phyloP scores from a whole-genome alignment of 192 early-diverging fungal species.

The Coemansia sp. region DNA sequence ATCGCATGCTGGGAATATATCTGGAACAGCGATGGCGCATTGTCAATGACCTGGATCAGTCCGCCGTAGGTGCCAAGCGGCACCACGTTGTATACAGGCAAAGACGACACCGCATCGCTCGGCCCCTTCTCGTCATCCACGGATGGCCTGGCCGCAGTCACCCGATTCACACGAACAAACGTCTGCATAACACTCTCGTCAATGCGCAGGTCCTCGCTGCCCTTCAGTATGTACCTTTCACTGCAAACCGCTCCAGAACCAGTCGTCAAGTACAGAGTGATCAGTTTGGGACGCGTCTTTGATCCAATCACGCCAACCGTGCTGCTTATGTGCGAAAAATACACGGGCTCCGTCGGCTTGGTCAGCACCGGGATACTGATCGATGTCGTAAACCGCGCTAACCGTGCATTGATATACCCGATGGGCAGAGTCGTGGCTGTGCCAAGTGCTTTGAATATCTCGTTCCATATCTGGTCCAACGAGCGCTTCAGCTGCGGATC shows the following conservation, averaged over 20 bases:
- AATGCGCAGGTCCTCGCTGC: constrained; percentile 87
- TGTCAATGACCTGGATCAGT: constrained; percentile 90
- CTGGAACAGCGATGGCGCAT: constrained; percentile 69
- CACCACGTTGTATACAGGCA: constrained; percentile 62
- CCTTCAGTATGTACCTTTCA: constrained; percentile 86
- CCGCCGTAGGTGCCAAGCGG: constrained; percentile 83
- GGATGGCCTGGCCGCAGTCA: not conserved
- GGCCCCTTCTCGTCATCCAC: not conserved
- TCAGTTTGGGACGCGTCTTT: constrained; percentile 92
- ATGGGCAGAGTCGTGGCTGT: constrained; percentile 12
- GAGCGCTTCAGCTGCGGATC: not conserved
- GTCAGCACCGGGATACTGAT: constrained; percentile 41
- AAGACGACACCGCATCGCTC: not conserved
- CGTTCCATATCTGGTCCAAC: constrained; percentile 24
- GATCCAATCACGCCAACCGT: constrained; percentile 32
- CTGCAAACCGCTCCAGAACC: constrained; percentile 55
- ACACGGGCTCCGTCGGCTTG: constrained; percentile 25
- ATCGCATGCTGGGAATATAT: constrained; percentile 22
- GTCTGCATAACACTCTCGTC: constrained; percentile 90
- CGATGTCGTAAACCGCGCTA: constrained; percentile 15
- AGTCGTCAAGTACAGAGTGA: constrained; percentile 55
- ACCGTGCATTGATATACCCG: constrained; percentile 10
- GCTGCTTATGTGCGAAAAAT: constrained; percentile 20
- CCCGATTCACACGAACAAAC: constrained; percentile 38
- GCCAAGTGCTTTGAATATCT: constrained; percentile 21